Evolutionary conservation across 1,284 basidiomycete species (phyloP).

Genomic region (Sporisorium exsertum): DNA sequence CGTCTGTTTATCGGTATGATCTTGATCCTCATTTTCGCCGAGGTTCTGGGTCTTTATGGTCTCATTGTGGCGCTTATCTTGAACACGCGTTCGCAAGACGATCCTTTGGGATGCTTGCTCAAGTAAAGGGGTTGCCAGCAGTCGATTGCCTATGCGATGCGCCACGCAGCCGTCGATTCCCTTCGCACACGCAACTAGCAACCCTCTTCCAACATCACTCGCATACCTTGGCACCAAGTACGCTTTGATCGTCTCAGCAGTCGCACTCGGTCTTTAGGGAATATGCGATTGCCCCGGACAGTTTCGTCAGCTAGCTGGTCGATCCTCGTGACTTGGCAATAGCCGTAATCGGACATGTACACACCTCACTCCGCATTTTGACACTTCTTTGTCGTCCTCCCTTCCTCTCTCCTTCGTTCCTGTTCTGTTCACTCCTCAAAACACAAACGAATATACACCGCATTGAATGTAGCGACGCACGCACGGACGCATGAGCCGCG

Average conservation of each 20-base stretch:
- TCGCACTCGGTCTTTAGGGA: too few species aligned
- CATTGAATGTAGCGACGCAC: conserved; percentile 16
- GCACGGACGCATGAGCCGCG: background rate
- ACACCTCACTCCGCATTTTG: background rate
- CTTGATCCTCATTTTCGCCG: conserved; percentile 84
- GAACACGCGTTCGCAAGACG: conserved; percentile 73
- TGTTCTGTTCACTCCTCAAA: conserved; percentile 15
- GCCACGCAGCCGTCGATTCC: background rate
- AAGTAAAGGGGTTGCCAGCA: conserved; percentile 25
- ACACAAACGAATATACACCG: conserved; percentile 42
- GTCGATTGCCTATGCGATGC: too few species aligned
- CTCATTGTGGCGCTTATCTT: conserved; percentile 91
- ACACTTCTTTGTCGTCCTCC: background rate
- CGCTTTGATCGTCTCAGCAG: background rate
- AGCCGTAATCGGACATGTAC: conserved; percentile 8
- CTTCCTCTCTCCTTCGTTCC: background rate
- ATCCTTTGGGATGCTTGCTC: conserved; percentile 53
- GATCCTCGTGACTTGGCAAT: conserved; percentile 7
- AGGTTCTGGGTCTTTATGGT: conserved; percentile 88
- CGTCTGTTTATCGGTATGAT: conserved; percentile 87
- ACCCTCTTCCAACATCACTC: background rate
- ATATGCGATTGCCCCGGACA: too few species aligned
- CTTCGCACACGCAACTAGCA: background rate
- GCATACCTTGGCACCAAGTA: background rate
- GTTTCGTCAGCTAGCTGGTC: background rate